These are phyloP conservation scores for Phytophthora capsici DNA, from an alignment of 352 stramenopile species.

Conservation along the genomic window DNA sequence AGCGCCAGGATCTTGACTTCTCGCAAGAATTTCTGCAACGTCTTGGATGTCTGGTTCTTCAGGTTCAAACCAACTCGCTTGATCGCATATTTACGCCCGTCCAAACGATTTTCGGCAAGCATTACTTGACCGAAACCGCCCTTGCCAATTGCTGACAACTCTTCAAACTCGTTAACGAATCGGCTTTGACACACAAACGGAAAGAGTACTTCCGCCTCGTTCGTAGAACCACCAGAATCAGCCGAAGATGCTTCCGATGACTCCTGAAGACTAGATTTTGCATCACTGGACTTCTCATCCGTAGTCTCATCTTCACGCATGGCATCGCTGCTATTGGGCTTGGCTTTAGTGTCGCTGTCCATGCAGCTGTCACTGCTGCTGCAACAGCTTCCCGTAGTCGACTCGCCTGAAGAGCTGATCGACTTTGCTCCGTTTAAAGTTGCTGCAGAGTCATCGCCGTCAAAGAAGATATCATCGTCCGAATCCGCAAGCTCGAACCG, in stretches of 20 bases:
- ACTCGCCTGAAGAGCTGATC: constrained; percentile 47
- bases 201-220: constrained; percentile 77
- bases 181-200: constrained; percentile 86
- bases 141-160: constrained; percentile 89
- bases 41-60: constrained; percentile 90
- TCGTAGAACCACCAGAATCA: constrained; percentile 38
- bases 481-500: constrained; percentile 39
- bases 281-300: constrained; percentile 39
- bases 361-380: constrained; percentile 39
- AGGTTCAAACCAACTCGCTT: constrained; percentile 89
- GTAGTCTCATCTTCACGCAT: constrained; percentile 20
- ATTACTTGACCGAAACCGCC: constrained; percentile 96
- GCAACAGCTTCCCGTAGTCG: constrained; percentile 47
- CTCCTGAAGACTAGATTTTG: constrained; percentile 33
- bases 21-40: constrained; percentile 92
- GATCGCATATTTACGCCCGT: constrained; percentile 94
- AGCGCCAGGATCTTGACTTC: constrained; percentile 94
- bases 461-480: constrained; percentile 40
- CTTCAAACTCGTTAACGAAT: constrained; percentile 86
- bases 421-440: constrained; percentile 41
- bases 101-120: constrained; percentile 93
- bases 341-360: constrained; percentile 16
- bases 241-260: constrained; percentile 63
- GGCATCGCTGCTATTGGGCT: constrained; percentile 24
- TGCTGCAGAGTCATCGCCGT: constrained; percentile 33